A percentile compares a stretch with the other conserved stretches of the same genome.
Evolutionary conservation across 208 protist genomes (phyloP).

Genomic region (Leishmania tropica): DNA sequence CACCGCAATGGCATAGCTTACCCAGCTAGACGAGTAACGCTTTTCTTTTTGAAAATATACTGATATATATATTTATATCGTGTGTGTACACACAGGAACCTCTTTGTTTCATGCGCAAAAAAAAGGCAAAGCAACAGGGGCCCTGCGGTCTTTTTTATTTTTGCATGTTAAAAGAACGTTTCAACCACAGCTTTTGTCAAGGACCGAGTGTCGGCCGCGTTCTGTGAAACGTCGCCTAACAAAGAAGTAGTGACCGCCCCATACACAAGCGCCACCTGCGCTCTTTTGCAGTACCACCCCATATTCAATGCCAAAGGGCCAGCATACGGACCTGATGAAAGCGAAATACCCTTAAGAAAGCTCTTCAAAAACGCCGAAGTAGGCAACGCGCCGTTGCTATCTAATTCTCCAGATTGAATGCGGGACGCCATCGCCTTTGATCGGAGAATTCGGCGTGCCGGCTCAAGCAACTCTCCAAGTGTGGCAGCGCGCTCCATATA

Average conservation of each 20-base stretch:
- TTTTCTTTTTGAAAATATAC: neutral
- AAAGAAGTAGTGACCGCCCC: slow-evolving; percentile 61
- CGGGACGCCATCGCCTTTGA: slow-evolving; percentile 47
- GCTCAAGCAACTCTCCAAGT: slow-evolving; percentile 43
- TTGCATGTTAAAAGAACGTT: slow-evolving; percentile 30
- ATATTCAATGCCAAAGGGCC: slow-evolving; percentile 36
- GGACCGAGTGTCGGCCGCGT: slow-evolving; percentile 45
- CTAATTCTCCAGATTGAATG: slow-evolving; percentile 14
- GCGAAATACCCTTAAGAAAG: slow-evolving; percentile 64
- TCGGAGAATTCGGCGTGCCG: slow-evolving; percentile 37
- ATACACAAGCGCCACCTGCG: slow-evolving; percentile 55
- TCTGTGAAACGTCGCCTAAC: slow-evolving; percentile 58
- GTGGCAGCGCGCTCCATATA: slow-evolving; percentile 73
- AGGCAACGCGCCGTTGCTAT: slow-evolving; percentile 5
- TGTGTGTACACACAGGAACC: neutral
- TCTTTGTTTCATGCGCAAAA: neutral
- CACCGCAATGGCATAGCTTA: neutral
- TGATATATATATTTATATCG: neutral
- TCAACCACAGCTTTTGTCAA: slow-evolving; percentile 37
- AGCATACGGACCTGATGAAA: slow-evolving; percentile 68
- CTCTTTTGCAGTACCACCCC: slow-evolving; percentile 57
- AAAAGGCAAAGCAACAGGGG: neutral
- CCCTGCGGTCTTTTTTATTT: neutral
- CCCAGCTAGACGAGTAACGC: neutral
- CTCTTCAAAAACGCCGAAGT: slow-evolving; percentile 41